Base-by-base conservation (phyloP, 306 rosid genomes). In the Vigna reflexopilosa region DNA sequence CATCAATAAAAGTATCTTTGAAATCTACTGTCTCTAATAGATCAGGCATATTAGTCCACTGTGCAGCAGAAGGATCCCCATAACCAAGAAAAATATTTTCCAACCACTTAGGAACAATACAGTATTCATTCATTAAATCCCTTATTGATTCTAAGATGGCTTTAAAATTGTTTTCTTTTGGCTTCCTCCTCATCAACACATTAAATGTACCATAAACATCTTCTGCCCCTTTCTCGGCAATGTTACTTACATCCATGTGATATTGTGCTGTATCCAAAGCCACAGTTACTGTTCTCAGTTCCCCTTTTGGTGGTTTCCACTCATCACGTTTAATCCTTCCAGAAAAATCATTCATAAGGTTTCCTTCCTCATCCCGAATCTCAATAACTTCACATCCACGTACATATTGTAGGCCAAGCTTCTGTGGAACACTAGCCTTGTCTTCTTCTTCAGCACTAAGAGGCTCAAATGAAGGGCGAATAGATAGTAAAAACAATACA, bases 301-400 rank as follows among this genome's bases (percentile, higher is more conserved):
- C 98, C 73, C 98, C 99, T 83, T 93, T 95, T 57, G 99, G 98
- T 58, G 98, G 99, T 85, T 95, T 95, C 98, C 99, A 95, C 71
- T 95, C 99, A 84, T 95, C 99, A 22, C 91, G 89, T 83, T 95
- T 95, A 71, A 93, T 90, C 83, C 80, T 93, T 80, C 99, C 97
- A 26, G 96, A 91, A 76, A 90, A 93, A 89, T 95, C 99, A 89
- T 95, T 95, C 99, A 95, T 93, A 52, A 95, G 88, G 85, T 83
- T 86, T 67, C 98, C 98, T 80, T 95, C 94, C 77, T 95, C 99
- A 84, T 95, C 99, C 78, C 88, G 91, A 61, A 95, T 79, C 85
- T 93, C 99, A 76, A 90, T 88, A 83, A 95, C 34, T 89, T 95
- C 98, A 85, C 99, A 93, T 66, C 99, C 99, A 26, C 98, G 92